phyloP scores from a whole-genome alignment of 2,329 filamentous ascomycete genomes.

The Passalora sequoiae region DNA sequence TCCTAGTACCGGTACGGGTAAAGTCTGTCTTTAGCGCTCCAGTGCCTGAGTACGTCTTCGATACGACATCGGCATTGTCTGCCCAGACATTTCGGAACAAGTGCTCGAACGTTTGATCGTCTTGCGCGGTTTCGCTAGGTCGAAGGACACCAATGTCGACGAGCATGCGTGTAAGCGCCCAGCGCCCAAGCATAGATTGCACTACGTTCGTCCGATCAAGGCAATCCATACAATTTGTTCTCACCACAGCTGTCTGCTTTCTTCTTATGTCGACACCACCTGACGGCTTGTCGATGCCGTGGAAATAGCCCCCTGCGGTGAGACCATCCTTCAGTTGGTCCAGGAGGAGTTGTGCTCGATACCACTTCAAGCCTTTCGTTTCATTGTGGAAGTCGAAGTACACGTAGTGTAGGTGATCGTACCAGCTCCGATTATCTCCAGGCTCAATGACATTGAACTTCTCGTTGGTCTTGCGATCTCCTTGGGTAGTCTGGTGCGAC shows the following conservation, averaged over 20 bases:
- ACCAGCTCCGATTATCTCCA: constrained; percentile 54
- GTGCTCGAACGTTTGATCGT: constrained; percentile 76
- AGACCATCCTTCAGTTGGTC: constrained; percentile 75
- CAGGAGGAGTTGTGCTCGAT: constrained; percentile 80
- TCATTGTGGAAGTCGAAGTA: constrained; percentile 99
- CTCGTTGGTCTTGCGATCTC: constrained; percentile 62
- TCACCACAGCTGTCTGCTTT: constrained; percentile 81
- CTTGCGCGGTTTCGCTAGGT: constrained; percentile 70
- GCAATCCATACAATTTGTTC: constrained; percentile 99
- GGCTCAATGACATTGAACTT: constrained; percentile 76
- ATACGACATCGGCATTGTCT: constrained; percentile 95
- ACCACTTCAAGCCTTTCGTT: constrained; percentile 90
- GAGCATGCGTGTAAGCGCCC: constrained; percentile 82
- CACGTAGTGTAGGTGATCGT: constrained; percentile 86
- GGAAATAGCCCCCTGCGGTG: constrained; percentile 81
- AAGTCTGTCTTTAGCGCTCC: constrained; percentile 98
- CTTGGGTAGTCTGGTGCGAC: constrained; percentile 60
- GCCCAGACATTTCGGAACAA: constrained; percentile 98
- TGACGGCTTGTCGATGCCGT: constrained; percentile 78
- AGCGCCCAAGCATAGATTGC: constrained; percentile 91
- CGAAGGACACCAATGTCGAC: constrained; percentile 74
- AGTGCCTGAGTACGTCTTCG: constrained; percentile 87
- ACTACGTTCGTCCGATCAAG: constrained; percentile 96
- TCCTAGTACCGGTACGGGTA: constrained; percentile 86
- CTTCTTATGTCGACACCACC: constrained; percentile 74